These are phyloP conservation scores for Aspergillus indologenus DNA, from an alignment of 495 filamentous ascomycete genomes.

Conservation along the genomic window DNA sequence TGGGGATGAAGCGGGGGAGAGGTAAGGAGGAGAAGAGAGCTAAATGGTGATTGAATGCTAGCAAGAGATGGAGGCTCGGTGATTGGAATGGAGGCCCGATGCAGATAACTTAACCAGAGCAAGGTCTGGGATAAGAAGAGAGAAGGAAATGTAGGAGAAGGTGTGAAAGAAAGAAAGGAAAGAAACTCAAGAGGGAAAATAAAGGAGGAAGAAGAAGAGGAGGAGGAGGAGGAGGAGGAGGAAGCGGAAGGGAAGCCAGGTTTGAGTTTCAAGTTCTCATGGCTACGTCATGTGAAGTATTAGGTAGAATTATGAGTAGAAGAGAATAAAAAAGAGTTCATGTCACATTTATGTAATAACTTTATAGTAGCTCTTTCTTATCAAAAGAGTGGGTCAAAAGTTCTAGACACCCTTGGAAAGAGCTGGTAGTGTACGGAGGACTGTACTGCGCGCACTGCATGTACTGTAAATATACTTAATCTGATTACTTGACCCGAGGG, in stretches of 20 bases:
- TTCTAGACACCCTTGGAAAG: too few species aligned
- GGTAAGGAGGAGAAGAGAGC: constrained; percentile 15
- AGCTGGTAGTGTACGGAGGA: too few species aligned
- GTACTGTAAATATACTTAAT: too few species aligned
- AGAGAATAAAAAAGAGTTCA: constrained; percentile 3
- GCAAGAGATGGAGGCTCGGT: not conserved
- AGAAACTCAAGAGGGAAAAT: constrained; percentile 27
- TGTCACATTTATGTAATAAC: constrained; percentile 6
- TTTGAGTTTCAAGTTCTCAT: constrained; percentile 26
- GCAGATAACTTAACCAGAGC: not conserved
- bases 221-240: not conserved
- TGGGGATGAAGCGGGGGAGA: constrained; percentile 12
- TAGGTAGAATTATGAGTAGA: too few species aligned
- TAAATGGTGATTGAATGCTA: not conserved
- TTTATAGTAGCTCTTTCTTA: not conserved
- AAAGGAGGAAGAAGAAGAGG: constrained; percentile 22
- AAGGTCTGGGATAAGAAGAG: not conserved
- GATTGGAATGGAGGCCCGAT: not conserved
- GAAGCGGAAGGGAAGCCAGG: not conserved
- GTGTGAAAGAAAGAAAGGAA: too few species aligned
- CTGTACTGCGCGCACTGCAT: too few species aligned
- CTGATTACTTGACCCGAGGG: too few species aligned
- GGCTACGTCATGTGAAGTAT: constrained; percentile 44
- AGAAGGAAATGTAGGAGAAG: too few species aligned
- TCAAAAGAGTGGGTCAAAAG: not conserved